Evolutionary conservation across 441 rosid genomes (phyloP), one percentile per base, ranked within the genome.

Genomic region (Aquilaria agallochum): DNA sequence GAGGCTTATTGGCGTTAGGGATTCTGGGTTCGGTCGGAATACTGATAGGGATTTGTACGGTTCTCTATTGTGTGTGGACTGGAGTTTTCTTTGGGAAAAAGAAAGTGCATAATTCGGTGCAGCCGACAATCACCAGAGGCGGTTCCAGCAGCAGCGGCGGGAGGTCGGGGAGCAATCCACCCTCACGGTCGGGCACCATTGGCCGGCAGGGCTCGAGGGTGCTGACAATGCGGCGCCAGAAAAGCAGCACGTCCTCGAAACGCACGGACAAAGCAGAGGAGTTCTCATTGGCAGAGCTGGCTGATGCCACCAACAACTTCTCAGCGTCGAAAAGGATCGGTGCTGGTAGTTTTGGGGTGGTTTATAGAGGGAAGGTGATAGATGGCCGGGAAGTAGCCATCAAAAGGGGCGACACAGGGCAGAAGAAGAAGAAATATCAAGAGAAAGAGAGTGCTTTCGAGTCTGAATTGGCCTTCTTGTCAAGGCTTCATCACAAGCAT

Each of bases 401-500:
- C 49, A 90, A 89, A 73, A 79, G 96, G 62, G 92, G 97, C 0
- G 93, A 87, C 50, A 79, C 81, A 2, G 74, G 72, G 15, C 67
- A 72, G 20, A 83, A 68, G 55, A 67, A 59, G 34, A 84, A 84
- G 83, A 88, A 83, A 55, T 68, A 77, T 57, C 96, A 76, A 40
- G 97, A 91, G 65, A 87, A 89, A 62, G 98, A 94, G 78, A 89
- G 76, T 27, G 97, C 98, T 31, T 94, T 91, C 10, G 86, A 83
- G 2, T 94, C 98, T 0, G 97, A 91, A 61, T 68, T 94, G 40
- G 82, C 90, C 3, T 81, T 94, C 66, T 59, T 94, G 15, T 87
- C 97, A 0, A 78, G 97, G 62, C 84, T 94, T 58, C 92, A 94
- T 58, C 98, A 94, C 64, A 94, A 89, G 70, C 97, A 94, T 72